These are phyloP conservation scores for Podaxis mareebaensis DNA, from an alignment of 768 basidiomycete species.

Conservation along the genomic window DNA sequence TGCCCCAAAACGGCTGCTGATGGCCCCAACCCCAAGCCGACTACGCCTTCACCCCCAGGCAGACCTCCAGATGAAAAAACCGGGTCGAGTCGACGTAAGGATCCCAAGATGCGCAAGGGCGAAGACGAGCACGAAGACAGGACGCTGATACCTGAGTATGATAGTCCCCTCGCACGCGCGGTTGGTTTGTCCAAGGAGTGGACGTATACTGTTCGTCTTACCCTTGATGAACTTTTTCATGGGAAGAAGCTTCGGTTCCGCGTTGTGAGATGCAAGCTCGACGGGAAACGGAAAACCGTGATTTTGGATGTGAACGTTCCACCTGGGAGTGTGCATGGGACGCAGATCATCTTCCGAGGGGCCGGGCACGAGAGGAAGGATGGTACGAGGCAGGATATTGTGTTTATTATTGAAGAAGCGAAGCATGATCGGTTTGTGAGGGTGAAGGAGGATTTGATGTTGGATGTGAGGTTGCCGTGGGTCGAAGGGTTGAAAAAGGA, in stretches of 20 bases:
- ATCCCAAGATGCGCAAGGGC: neutral
- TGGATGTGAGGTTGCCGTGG: conserved; percentile 60
- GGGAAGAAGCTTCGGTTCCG: conserved; percentile 59
- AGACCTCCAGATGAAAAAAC: neutral
- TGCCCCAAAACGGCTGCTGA: neutral
- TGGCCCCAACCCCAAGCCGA: neutral
- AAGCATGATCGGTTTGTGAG: conserved; percentile 61
- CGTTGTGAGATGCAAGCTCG: conserved; percentile 55
- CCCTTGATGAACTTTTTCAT: conserved; percentile 62
- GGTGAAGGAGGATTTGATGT: conserved; percentile 54
- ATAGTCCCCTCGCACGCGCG: conserved; percentile 39
- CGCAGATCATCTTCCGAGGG: conserved; percentile 57
- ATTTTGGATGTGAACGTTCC: conserved; percentile 61
- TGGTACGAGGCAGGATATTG: conserved; percentile 61
- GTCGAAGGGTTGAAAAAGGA: conserved; percentile 47
- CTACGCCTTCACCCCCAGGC: neutral
- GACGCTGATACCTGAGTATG: conserved; percentile 9
- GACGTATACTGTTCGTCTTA: conserved; percentile 61
- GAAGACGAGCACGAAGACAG: conserved; percentile 1
- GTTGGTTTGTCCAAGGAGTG: conserved; percentile 55
- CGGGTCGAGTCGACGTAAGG: neutral
- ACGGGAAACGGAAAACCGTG: conserved; percentile 53
- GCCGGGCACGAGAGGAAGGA: conserved; percentile 64
- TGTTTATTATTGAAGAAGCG: conserved; percentile 63
- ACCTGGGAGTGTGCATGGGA: conserved; percentile 62